Conservation (phyloP, 2,329 filamentous ascomycete species). For the Colletotrichum sp. region DNA sequence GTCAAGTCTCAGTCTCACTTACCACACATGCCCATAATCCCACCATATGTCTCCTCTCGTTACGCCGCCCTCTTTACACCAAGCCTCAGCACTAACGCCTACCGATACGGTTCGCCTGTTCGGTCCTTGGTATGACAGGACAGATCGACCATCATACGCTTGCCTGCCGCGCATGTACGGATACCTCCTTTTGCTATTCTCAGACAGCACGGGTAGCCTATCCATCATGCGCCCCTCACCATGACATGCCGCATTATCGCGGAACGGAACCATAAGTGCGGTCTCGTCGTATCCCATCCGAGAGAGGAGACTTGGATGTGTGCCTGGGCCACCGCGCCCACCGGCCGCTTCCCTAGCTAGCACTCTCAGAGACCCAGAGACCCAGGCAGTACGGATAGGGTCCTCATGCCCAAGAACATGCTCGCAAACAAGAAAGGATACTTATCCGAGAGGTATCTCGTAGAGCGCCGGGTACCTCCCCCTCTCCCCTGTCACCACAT, state of each 20-base stretch:
- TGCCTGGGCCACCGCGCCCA: not conserved
- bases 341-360: not conserved
- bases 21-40: not conserved
- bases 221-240: not conserved
- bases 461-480: not conserved
- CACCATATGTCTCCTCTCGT: not conserved
- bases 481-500: not conserved
- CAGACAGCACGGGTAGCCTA: not conserved
- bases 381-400: not conserved
- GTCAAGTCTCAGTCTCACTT: not conserved
- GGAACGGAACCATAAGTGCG: not conserved
- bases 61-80: not conserved
- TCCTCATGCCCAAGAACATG: not conserved
- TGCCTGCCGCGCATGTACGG: not conserved
- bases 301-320: not conserved
- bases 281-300: not conserved
- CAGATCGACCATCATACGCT: not conserved
- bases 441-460: not conserved
- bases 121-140: not conserved
- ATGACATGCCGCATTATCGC: too few relatives aligned
- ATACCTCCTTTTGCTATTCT: not conserved
- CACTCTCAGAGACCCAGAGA: not conserved
- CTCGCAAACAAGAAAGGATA: not conserved
- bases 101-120: not conserved
- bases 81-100: not conserved